Conservation (phyloP, 352 stramenopile species). For the Globisporangium barbulae region DNA sequence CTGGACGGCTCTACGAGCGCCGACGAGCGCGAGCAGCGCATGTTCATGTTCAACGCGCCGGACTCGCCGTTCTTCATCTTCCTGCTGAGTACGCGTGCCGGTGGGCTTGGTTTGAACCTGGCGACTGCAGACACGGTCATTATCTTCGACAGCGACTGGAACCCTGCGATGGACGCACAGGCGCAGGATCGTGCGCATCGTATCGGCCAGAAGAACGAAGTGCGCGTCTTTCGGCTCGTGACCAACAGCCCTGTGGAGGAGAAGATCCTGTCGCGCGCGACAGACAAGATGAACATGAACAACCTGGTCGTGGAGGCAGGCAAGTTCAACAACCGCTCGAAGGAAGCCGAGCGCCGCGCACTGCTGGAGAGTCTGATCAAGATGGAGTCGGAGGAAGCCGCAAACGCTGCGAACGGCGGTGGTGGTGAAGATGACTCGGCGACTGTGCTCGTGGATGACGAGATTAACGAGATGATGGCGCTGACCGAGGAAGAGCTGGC, state of each 20-base stretch:
- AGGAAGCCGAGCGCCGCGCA: constrained; percentile 80
- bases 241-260: constrained; percentile 88
- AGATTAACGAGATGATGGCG: constrained; percentile 91
- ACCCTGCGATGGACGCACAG: constrained; percentile 96
- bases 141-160: constrained; percentile 99
- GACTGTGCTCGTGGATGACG: constrained; percentile 73
- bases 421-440: constrained; percentile 55
- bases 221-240: constrained; percentile 83
- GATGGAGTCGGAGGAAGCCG: constrained; percentile 86
- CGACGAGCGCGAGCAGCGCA: constrained; percentile 95
- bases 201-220: constrained; percentile 91
- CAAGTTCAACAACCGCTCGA: constrained; percentile 88
- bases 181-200: constrained; percentile 90
- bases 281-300: constrained; percentile 92
- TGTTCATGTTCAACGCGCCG: constrained; percentile 97
- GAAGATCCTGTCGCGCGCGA: constrained; percentile 84
- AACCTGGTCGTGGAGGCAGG: constrained; percentile 87
- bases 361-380: constrained; percentile 87
- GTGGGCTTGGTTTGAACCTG: constrained; percentile 97
- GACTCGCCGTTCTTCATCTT: constrained; percentile 94
- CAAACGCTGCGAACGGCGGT: constrained; percentile 36
- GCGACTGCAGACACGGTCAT: constrained; percentile 98
- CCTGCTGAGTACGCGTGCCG: constrained; percentile 95
- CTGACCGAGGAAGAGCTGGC: constrained; percentile 79
- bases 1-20: constrained; percentile 96